Conservation (phyloP, 2,329 filamentous ascomycete species). For the Colletotrichum costaricense region DNA sequence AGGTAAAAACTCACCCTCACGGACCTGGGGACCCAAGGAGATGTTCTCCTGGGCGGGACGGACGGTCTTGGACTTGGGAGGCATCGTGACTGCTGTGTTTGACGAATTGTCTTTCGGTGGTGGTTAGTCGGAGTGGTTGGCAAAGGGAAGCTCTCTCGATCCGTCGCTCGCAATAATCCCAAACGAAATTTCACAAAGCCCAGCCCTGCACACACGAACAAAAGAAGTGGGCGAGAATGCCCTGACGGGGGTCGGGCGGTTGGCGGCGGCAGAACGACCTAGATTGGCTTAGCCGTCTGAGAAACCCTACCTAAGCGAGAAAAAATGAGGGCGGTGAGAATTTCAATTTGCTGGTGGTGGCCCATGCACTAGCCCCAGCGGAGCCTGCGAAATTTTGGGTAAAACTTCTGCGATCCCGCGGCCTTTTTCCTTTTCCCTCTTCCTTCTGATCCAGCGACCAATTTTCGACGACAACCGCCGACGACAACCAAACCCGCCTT, state of each 20-base stretch:
- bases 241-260: constrained; percentile 26
- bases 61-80: constrained; percentile 84
- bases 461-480: constrained; percentile 40
- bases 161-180: constrained; percentile 1
- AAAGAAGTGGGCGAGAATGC: constrained; percentile 27
- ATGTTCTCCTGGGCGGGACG: constrained; percentile 95
- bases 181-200: constrained; percentile 29
- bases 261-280: background rate
- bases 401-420: constrained; percentile 18
- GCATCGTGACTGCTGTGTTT: constrained; percentile 72
- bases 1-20: constrained; percentile 77
- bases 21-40: constrained; percentile 95
- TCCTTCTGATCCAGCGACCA: constrained; percentile 27
- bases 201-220: background rate
- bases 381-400: constrained; percentile 16
- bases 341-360: constrained; percentile 12
- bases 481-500: constrained; percentile 52
- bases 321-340: constrained; percentile 8
- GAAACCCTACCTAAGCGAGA: constrained; percentile 34
- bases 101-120: constrained; percentile 44
- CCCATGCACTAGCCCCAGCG: background rate
- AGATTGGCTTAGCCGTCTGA: background rate
- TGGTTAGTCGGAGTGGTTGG: constrained; percentile 35
- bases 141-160: constrained; percentile 13
- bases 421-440: background rate